phyloP scores from a whole-genome alignment of 2,329 filamentous ascomycete species.

The Pseudogymnoascus sp. region DNA sequence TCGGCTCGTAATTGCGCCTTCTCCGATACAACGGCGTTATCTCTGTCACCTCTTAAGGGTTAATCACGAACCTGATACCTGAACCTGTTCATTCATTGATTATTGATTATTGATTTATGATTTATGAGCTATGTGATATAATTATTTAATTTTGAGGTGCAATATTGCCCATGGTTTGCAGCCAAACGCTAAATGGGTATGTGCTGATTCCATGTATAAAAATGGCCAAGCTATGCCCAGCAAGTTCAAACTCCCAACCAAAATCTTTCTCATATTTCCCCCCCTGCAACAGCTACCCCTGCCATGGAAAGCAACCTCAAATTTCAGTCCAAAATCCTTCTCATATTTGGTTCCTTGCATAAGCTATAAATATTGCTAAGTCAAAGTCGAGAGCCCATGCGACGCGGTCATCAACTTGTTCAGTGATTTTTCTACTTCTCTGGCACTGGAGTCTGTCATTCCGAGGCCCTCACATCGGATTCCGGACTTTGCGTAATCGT shows the following conservation, averaged over 20 bases:
- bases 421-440: background rate
- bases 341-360: background rate
- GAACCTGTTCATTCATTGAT: background rate
- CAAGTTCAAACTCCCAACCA: background rate
- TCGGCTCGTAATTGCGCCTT: constrained; percentile 4
- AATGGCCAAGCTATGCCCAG: background rate
- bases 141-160: background rate
- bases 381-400: background rate
- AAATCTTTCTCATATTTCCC: background rate
- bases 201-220: background rate
- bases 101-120: background rate
- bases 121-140: background rate
- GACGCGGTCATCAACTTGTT: background rate
- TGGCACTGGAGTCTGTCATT: constrained; percentile 7
- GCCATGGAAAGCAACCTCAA: background rate
- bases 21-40: background rate
- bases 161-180: background rate
- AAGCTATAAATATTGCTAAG: background rate
- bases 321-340: background rate
- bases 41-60: background rate
- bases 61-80: background rate
- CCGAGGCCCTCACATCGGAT: constrained; percentile 15
- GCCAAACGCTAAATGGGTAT: background rate
- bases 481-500: constrained; percentile 20
- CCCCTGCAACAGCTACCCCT: background rate